Conservation (phyloP, 2,329 filamentous ascomycete species). For the Nothophaeocryptopus gaeumannii region DNA sequence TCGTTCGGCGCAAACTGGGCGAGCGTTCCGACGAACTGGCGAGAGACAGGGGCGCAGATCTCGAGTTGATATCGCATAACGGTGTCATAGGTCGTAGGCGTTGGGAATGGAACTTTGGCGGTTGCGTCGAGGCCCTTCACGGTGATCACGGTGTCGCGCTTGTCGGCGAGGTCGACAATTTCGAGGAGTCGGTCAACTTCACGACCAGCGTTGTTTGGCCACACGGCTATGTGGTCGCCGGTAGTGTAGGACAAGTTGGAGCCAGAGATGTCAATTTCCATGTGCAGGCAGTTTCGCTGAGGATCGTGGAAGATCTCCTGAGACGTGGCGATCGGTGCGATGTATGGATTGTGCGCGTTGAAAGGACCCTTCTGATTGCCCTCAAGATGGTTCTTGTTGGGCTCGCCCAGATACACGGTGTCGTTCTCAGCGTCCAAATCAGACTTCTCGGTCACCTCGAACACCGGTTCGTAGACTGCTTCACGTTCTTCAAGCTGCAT, state of each 20-base stretch:
- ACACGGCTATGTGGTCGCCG: conserved; percentile 93
- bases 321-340: conserved; percentile 90
- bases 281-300: conserved; percentile 90
- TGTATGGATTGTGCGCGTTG: conserved; percentile 84
- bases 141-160: conserved; percentile 77
- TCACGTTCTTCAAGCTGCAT: conserved; percentile 94
- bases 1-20: conserved; percentile 88
- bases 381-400: conserved; percentile 77
- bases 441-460: conserved; percentile 68
- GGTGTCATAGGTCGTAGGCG: conserved; percentile 93
- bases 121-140: conserved; percentile 92
- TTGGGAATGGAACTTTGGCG: conserved; percentile 95
- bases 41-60: conserved; percentile 90
- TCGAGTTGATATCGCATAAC: conserved; percentile 95
- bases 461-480: conserved; percentile 90
- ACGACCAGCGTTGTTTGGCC: conserved; percentile 90
- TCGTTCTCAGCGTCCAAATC: conserved; percentile 70
- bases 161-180: conserved; percentile 70
- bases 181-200: conserved; percentile 89
- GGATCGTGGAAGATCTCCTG: conserved; percentile 84
- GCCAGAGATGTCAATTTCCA: conserved; percentile 87
- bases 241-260: conserved; percentile 93
- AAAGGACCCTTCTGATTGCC: conserved; percentile 80
- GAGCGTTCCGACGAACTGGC: conserved; percentile 85
- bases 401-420: conserved; percentile 90